Conservation (phyloP, 495 filamentous ascomycete genomes). For the Tuber borchii region DNA sequence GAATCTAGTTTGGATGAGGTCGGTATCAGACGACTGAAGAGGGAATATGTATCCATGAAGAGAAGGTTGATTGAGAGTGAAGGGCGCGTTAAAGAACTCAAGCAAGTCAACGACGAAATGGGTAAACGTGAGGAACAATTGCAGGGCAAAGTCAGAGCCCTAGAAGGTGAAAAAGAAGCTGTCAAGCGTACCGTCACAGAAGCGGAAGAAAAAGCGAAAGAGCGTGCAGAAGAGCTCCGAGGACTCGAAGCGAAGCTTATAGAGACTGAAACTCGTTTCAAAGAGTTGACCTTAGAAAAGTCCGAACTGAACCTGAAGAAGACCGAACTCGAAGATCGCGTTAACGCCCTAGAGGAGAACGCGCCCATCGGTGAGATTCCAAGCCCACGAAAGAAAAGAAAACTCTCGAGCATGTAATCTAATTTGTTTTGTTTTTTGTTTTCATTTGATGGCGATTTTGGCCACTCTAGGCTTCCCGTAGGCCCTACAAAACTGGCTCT, state of each 20-base stretch:
- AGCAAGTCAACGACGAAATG: conserved; percentile 20
- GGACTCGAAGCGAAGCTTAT: conserved; percentile 20
- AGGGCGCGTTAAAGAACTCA: conserved; percentile 16
- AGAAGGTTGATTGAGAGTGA: conserved; percentile 28
- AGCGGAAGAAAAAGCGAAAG: conserved; percentile 21
- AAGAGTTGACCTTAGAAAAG: conserved; percentile 11
- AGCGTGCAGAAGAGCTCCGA: conserved; percentile 16
- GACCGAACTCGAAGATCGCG: conserved; percentile 15
- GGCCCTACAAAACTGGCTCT: no score
- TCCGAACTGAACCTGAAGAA: conserved; percentile 13
- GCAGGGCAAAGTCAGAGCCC: conserved; percentile 15
- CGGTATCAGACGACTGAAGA: conserved; percentile 33
- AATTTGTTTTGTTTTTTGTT: no score
- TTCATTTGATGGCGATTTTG: no score
- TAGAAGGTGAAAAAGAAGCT: conserved; percentile 16
- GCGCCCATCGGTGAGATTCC: no score
- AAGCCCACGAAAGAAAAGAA: no score
- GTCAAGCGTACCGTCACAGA: conserved; percentile 21
- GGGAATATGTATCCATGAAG: conserved; percentile 17
- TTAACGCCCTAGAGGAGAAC: conserved; percentile 15
- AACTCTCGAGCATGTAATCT: no score
- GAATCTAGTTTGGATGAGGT: conserved; percentile 34
- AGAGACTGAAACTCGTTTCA: conserved; percentile 16
- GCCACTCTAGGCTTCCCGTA: no score
- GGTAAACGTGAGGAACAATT: neutral